Conservation (phyloP, 768 basidiomycete genomes). For the Zangia roseola region DNA sequence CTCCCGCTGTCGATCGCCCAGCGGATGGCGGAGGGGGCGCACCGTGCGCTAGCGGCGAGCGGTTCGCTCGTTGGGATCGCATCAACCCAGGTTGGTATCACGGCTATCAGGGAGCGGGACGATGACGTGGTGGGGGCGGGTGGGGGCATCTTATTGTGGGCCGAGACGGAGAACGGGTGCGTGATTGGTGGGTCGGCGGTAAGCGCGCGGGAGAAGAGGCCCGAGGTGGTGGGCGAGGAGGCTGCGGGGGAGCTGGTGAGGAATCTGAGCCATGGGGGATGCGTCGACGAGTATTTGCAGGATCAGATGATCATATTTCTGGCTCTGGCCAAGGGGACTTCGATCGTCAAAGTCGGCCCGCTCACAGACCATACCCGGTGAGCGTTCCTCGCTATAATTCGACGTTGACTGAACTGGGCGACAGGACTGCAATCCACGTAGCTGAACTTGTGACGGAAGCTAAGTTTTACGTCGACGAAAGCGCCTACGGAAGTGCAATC, state of each 20-base stretch:
- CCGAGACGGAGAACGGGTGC: constrained; percentile 67
- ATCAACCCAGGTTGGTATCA: constrained; percentile 29
- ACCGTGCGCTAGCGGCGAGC: constrained; percentile 36
- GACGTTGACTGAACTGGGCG: not conserved
- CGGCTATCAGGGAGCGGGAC: constrained; percentile 46
- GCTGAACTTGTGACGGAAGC: constrained; percentile 68
- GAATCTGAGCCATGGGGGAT: constrained; percentile 63
- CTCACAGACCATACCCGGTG: constrained; percentile 70
- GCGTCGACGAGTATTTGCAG: constrained; percentile 68
- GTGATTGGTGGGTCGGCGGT: constrained; percentile 68
- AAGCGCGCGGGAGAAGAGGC: constrained; percentile 48
- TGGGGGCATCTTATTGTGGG: constrained; percentile 74
- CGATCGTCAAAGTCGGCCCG: constrained; percentile 54
- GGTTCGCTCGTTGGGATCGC: constrained; percentile 23
- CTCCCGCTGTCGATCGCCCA: constrained; percentile 56
- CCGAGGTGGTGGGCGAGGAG: constrained; percentile 50
- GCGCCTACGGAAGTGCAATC: constrained; percentile 38
- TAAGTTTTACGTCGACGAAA: constrained; percentile 53
- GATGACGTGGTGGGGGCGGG: constrained; percentile 56
- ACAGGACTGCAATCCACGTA: constrained; percentile 68
- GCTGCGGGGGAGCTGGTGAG: constrained; percentile 59
- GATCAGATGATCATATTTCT: constrained; percentile 81
- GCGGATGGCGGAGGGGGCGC: constrained; percentile 57
- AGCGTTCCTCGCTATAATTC: constrained; percentile 4
- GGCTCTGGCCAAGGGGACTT: constrained; percentile 66